A percentile compares a stretch with the other conserved stretches of the same genome.
These are phyloP conservation scores for Astrephomene gubernaculifera DNA, from an alignment of 139 green algal species.

Conservation along the genomic window DNA sequence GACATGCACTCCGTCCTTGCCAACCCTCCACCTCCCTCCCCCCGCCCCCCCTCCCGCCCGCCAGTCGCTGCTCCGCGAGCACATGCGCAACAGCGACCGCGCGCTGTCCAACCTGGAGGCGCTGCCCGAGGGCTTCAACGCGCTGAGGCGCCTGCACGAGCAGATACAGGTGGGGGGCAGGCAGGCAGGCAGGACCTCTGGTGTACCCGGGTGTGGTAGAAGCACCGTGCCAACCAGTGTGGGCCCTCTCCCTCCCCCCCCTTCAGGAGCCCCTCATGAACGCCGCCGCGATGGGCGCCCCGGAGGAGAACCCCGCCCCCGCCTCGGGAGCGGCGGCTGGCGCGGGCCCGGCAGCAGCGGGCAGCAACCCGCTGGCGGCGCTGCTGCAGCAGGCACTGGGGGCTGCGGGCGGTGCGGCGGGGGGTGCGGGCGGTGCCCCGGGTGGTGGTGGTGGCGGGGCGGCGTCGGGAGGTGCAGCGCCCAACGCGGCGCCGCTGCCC, in stretches of 20 bases:
- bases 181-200: not conserved
- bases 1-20: too few species aligned
- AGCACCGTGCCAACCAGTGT: too few species aligned
- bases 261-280: slow-evolving; percentile 87
- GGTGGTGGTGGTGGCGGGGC: not conserved
- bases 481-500: slow-evolving; percentile 91
- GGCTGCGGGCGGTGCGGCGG: slow-evolving; percentile 29
- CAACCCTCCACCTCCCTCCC: not conserved
- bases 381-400: slow-evolving; percentile 56
- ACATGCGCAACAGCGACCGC: slow-evolving; percentile 91
- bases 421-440: slow-evolving; percentile 15
- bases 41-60: not conserved
- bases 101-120: slow-evolving; percentile 95
- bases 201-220: not conserved
- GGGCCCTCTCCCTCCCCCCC: too few species aligned
- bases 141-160: slow-evolving; percentile 91
- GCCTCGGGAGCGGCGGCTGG: not conserved
- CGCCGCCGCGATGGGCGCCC: slow-evolving; percentile 72
- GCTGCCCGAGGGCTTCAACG: slow-evolving; percentile 96
- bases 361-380: slow-evolving; percentile 76
- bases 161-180: slow-evolving; percentile 76
- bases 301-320: not conserved
- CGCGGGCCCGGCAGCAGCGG: slow-evolving; percentile 18
- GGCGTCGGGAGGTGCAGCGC: slow-evolving; percentile 41
- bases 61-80: slow-evolving; percentile 91